Evolutionary conservation across 192 early-diverging fungal genomes (phyloP).

Genomic region (Linnemannia schmuckeri): DNA sequence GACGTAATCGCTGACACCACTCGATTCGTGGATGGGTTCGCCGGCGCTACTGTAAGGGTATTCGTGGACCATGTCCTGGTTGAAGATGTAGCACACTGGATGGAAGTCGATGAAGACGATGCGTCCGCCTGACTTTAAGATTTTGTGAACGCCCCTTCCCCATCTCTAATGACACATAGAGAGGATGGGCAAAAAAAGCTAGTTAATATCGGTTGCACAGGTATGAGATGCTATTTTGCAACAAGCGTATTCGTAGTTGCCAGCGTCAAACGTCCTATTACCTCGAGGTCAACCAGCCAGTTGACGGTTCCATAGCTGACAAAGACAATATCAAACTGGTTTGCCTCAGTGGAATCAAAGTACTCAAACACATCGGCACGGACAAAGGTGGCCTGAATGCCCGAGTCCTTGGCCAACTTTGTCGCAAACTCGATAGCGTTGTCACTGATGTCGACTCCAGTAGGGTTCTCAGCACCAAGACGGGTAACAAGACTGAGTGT

Average conservation of each 20-base stretch:
- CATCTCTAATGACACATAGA: slow-evolving; percentile 8
- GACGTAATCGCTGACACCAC: slow-evolving; percentile 42
- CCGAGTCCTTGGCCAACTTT: slow-evolving; percentile 34
- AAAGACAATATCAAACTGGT: slow-evolving; percentile 52
- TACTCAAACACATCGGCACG: slow-evolving; percentile 44
- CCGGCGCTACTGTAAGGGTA: slow-evolving; percentile 38
- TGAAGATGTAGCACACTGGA: slow-evolving; percentile 25
- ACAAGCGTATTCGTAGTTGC: neutral
- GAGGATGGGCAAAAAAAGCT: neutral
- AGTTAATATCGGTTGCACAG: neutral
- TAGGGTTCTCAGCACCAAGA: slow-evolving; percentile 38
- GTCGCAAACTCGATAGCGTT: slow-evolving; percentile 36
- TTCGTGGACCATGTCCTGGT: slow-evolving; percentile 15
- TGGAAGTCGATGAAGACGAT: slow-evolving; percentile 46
- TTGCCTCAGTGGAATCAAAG: slow-evolving; percentile 26
- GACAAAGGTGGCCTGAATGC: slow-evolving; percentile 36
- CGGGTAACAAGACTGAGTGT: slow-evolving; percentile 43
- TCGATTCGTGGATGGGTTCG: neutral
- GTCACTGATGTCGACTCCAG: slow-evolving; percentile 54
- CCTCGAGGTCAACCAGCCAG: slow-evolving; percentile 43
- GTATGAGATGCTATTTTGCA: too few species aligned
- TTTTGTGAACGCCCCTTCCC: slow-evolving; percentile 27
- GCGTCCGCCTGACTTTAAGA: slow-evolving; percentile 41
- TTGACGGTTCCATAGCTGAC: slow-evolving; percentile 38
- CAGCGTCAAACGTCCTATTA: neutral